A percentile compares a stretch with the other conserved stretches of the same genome.
phyloP scores from a whole-genome alignment of 169 alveolate genomes.

The Plasmodium blacklocki region DNA sequence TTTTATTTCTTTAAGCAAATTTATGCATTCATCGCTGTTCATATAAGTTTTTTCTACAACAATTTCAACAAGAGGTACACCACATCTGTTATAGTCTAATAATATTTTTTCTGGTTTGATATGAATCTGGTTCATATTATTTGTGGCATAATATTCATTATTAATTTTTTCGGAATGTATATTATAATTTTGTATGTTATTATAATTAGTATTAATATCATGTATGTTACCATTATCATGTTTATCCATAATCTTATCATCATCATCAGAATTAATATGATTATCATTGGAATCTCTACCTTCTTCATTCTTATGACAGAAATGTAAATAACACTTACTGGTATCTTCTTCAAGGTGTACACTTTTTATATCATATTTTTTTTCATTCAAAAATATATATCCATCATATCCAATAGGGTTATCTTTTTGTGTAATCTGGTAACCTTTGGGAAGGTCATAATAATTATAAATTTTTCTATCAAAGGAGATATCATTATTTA shows the following conservation, averaged over 20 bases:
- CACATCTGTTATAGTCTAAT: slow-evolving; percentile 86
- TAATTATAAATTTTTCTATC: slow-evolving; percentile 85
- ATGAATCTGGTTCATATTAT: neutral
- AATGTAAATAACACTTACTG: slow-evolving; percentile 70
- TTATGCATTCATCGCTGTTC: slow-evolving; percentile 81
- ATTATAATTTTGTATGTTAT: neutral
- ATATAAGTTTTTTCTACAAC: slow-evolving; percentile 80
- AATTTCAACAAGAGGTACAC: slow-evolving; percentile 83
- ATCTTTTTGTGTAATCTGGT: slow-evolving; percentile 82
- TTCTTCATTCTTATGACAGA: neutral
- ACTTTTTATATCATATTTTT: slow-evolving; percentile 66
- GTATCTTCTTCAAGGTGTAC: slow-evolving; percentile 87
- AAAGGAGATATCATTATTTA: slow-evolving; percentile 68
- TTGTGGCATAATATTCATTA: neutral
- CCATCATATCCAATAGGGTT: slow-evolving; percentile 85
- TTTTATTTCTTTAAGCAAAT: slow-evolving; percentile 77
- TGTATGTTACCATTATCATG: neutral
- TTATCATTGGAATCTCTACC: neutral
- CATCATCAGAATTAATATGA: neutral
- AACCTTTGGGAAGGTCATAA: slow-evolving; percentile 87
- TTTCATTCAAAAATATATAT: slow-evolving; percentile 52
- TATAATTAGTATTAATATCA: neutral
- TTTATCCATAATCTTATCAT: neutral
- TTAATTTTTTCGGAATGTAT: neutral
- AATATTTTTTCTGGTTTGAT: slow-evolving; percentile 9